Conservation (phyloP, 176 grass and related monocot species). For the Dendrocalamus sinicus region DNA sequence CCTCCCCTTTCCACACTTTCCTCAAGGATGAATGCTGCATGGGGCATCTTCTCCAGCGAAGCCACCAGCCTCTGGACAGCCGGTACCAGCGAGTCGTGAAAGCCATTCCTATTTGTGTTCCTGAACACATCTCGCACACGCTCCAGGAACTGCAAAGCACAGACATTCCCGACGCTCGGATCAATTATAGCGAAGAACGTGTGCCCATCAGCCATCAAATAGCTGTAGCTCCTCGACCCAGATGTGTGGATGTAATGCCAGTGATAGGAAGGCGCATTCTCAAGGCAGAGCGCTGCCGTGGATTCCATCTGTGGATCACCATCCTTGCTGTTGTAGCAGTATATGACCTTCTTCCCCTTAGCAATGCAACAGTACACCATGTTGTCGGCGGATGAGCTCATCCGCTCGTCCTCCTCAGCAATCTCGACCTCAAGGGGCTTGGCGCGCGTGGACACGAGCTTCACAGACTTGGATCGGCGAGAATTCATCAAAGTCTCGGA, state of each 20-base stretch:
- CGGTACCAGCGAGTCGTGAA: conserved; percentile 66
- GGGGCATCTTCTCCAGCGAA: conserved; percentile 88
- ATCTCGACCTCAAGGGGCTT: conserved; percentile 70
- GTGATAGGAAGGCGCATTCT: conserved; percentile 61
- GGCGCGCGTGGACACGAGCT: conserved; percentile 63
- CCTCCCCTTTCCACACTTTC: conserved; percentile 39
- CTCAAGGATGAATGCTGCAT: conserved; percentile 47
- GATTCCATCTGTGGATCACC: conserved; percentile 56
- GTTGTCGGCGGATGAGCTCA: conserved; percentile 76
- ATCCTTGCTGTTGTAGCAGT: conserved; percentile 68
- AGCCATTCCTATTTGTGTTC: conserved; percentile 42
- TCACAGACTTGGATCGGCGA: conserved; percentile 76
- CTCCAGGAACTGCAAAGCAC: conserved; percentile 73
- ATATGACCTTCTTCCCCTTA: conserved; percentile 63
- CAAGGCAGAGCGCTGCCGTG: conserved; percentile 64
- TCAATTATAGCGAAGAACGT: conserved; percentile 89
- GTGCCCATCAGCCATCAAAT: conserved; percentile 63
- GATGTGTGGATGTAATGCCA: conserved; percentile 72
- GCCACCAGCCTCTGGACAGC: conserved; percentile 72
- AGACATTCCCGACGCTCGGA: conserved; percentile 68
- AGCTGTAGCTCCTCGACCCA: conserved; percentile 66
- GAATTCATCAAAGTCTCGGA: conserved; percentile 72
- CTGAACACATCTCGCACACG: conserved; percentile 59
- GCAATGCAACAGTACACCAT: conserved; percentile 93
- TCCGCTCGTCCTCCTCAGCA: conserved; percentile 52